These are phyloP conservation scores for Monosporascus sp. DNA, from an alignment of 2,329 filamentous ascomycete genomes.

Conservation along the genomic window DNA sequence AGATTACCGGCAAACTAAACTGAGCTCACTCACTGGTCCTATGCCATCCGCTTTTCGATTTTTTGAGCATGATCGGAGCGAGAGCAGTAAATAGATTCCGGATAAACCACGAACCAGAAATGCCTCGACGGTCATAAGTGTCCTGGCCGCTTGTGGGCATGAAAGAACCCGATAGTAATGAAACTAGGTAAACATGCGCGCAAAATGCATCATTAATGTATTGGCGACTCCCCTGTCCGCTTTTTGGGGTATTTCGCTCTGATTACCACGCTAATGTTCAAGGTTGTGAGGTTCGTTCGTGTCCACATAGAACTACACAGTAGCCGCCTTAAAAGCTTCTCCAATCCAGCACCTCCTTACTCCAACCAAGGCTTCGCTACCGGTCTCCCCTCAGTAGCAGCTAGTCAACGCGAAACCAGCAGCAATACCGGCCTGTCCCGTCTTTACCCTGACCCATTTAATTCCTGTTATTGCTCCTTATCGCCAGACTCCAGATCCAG, in stretches of 20 bases:
- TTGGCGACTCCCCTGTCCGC: background rate
- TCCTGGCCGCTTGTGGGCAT: background rate
- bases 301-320: background rate
- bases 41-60: background rate
- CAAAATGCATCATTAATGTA: background rate
- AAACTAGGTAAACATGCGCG: background rate
- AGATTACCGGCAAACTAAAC: conserved; percentile 64
- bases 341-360: too few relatives aligned
- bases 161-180: background rate
- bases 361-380: too few relatives aligned
- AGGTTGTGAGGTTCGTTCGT: background rate
- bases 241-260: background rate
- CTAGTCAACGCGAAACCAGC: too few relatives aligned
- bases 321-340: background rate
- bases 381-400: too few relatives aligned
- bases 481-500: conserved; percentile 48
- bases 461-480: conserved; percentile 5
- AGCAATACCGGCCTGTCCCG: background rate
- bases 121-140: background rate
- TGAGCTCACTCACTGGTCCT: background rate
- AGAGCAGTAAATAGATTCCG: background rate
- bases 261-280: background rate
- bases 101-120: background rate
- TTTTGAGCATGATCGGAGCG: background rate
- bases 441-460: too few relatives aligned